Evolutionary conservation across 495 filamentous ascomycete species (phyloP), one percentile per base, ranked within the genome.

Genomic region (Xylaria grammica): DNA sequence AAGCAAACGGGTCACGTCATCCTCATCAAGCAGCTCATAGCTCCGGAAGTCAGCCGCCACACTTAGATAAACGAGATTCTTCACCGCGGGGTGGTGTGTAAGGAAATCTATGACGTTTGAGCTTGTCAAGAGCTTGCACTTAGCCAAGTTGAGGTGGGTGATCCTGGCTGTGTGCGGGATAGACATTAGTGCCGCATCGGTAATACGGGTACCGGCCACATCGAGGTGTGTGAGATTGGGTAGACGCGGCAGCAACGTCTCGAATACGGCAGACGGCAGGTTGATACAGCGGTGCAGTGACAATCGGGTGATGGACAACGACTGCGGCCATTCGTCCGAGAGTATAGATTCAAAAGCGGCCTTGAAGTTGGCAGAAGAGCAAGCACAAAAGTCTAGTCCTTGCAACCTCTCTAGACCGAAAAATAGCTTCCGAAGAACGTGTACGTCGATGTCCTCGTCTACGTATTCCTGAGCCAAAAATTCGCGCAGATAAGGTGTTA

Each of bases 211-310:
- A 67, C 91, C 90, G 6, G 89, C 88, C 36, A 94, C 81, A 71
- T 96, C 92, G 32, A 96, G 83, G 69, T 94, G 91, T 17, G 91
- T 94, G 62, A 95, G 76, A 57, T 88, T 81, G 32, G 84, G 72
- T 59, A 94, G 74, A 3, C 89, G 87, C 17, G 92, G 87, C 4
- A 96, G 83, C 17, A 96, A 77, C 5, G 79, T 81, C 69, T 90
- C 88, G 67, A 91, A 92, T 38, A 90, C 82, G 1, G 83, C 72
- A n/a, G 89, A 74, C 4, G 87, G 84, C 11, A 96, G 81, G 36
- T 88, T 89, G 58, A 88, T 87, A 77, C 92, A 95, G 77, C 92
- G 92, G 74, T 96, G 92, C 11, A 96, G 74, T 52, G 90, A 90
- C 24, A 96, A 73, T 15, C 91, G 86, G 63, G 82, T 85, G 67